These are phyloP conservation scores for Pholiota molesta DNA, from an alignment of 768 basidiomycete species.

Conservation along the genomic window DNA sequence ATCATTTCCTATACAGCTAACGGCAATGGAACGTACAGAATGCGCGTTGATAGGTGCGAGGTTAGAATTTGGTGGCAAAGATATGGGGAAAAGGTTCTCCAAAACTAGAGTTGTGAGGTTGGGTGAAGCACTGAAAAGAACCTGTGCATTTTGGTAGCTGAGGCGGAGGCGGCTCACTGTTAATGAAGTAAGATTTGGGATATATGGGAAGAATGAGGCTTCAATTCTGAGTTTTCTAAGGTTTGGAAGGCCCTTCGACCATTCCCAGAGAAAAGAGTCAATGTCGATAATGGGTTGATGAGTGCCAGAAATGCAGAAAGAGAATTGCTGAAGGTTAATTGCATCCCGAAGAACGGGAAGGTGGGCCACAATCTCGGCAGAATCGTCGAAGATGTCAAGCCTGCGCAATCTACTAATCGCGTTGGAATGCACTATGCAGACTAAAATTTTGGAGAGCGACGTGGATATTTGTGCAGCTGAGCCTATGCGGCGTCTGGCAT, in stretches of 20 bases:
- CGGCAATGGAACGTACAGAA: conserved; percentile 18
- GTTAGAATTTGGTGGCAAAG: neutral
- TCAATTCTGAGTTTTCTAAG: conserved; percentile 16
- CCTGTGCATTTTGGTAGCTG: conserved; percentile 14
- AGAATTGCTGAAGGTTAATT: neutral
- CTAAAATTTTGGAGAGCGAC: neutral
- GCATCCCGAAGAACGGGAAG: neutral
- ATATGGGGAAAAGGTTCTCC: conserved; percentile 11
- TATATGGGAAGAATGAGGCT: conserved; percentile 13
- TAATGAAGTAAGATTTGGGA: conserved; percentile 17
- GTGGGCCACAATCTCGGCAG: neutral
- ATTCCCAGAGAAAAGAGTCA: neutral
- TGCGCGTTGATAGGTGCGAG: conserved; percentile 3
- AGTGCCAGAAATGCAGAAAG: neutral
- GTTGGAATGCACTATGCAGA: neutral
- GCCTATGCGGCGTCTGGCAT: conserved; percentile 5
- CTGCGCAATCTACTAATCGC: neutral
- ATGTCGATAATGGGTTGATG: neutral
- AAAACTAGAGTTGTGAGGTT: conserved; percentile 17
- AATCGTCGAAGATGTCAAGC: neutral
- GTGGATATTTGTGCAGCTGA: neutral
- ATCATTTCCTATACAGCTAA: conserved; percentile 4
- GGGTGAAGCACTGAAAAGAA: conserved; percentile 18
- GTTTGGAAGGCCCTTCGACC: conserved; percentile 9
- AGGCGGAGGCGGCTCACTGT: conserved; percentile 11